Conservation (phyloP, 2,329 filamentous ascomycete genomes). For the Stemphylium beticola region DNA sequence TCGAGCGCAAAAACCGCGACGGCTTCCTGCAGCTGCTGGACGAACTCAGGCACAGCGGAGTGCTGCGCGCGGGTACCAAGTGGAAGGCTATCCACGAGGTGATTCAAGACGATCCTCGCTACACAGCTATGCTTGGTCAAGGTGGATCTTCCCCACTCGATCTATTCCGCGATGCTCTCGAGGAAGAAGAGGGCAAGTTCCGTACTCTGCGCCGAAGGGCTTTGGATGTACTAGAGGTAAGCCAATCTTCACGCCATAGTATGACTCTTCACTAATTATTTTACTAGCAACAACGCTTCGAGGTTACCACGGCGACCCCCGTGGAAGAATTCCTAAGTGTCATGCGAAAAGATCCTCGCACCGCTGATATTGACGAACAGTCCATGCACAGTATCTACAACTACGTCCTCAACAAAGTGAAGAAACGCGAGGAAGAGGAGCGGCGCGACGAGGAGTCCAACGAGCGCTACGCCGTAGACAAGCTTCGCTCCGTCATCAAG, state of each 20-base stretch:
- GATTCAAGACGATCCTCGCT: conserved; percentile 81
- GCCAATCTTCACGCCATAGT: conserved; percentile 41
- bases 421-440: conserved; percentile 82
- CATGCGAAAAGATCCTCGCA: conserved; percentile 85
- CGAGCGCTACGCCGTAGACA: conserved; percentile 83
- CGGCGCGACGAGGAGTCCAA: conserved; percentile 81
- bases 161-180: conserved; percentile 93
- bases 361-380: conserved; percentile 83
- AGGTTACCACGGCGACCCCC: conserved; percentile 83
- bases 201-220: conserved; percentile 82
- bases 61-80: conserved; percentile 87
- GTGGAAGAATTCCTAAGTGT: conserved; percentile 86
- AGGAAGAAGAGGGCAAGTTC: conserved; percentile 90
- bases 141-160: conserved; percentile 85
- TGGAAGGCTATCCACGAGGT: conserved; percentile 82
- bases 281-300: conserved; percentile 82
- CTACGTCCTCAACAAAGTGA: conserved; percentile 84
- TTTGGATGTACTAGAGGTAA: conserved; percentile 85
- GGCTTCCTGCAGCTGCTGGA: conserved; percentile 75
- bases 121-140: conserved; percentile 82
- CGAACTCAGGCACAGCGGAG: conserved; percentile 75
- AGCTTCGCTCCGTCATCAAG: conserved; percentile 84
- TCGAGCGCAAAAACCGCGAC: conserved; percentile 87
- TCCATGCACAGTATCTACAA: conserved; percentile 83
- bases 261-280: conserved; percentile 10